These are phyloP conservation scores for Liriodendron chinense DNA, from an alignment of 164 flowering plant species.

Conservation along the genomic window DNA sequence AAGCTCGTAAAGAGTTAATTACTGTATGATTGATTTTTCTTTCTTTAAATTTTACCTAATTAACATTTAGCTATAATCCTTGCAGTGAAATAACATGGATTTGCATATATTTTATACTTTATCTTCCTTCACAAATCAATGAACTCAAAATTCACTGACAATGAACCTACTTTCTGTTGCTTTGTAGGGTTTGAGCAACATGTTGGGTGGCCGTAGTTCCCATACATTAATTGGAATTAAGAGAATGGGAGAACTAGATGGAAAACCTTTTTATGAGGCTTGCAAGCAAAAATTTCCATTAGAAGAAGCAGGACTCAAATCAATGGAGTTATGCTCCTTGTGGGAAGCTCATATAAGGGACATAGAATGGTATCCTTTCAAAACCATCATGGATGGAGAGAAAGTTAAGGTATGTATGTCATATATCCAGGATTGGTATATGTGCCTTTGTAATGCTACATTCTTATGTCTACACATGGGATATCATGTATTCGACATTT, in stretches of 20 bases:
- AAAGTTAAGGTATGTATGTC: conserved; percentile 35
- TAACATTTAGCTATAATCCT: neutral
- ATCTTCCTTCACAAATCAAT: neutral
- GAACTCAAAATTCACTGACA: neutral
- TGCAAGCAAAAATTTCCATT: conserved; percentile 50
- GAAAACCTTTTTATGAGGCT: conserved; percentile 53
- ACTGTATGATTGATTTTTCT: conserved; percentile 26
- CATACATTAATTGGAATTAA: conserved; percentile 2
- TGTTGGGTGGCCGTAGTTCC: neutral
- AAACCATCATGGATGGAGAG: conserved; percentile 30
- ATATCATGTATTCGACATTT: neutral
- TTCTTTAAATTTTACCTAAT: neutral
- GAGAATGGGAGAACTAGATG: conserved; percentile 11
- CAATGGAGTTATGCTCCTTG: conserved; percentile 59
- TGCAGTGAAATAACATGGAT: neutral
- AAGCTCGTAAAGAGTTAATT: conserved; percentile 62
- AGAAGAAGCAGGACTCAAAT: conserved; percentile 53
- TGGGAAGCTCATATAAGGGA: conserved; percentile 73
- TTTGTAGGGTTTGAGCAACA: conserved; percentile 51
- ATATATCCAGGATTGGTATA: neutral
- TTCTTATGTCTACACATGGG: neutral
- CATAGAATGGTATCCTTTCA: conserved; percentile 82
- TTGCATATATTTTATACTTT: neutral
- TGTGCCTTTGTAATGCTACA: neutral
- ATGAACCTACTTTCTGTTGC: neutral